Evolutionary conservation across 768 basidiomycete genomes (phyloP).

Genomic region (Hypsizygus marmoreus): DNA sequence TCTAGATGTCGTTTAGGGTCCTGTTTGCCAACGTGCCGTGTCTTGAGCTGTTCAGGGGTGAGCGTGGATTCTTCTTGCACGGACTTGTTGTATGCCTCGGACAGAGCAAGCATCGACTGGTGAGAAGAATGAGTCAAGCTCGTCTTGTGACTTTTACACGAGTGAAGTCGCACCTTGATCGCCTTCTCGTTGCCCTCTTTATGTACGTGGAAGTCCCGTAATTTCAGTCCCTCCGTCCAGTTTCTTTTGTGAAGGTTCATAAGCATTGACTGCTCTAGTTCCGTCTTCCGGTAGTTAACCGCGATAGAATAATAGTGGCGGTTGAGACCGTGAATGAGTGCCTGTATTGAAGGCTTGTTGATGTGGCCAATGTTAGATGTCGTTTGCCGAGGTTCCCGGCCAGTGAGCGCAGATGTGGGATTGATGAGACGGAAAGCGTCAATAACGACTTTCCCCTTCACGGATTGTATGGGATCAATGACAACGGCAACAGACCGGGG

Average conservation of each 20-base stretch:
- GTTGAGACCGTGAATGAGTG: constrained; percentile 96
- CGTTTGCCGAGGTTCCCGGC: constrained; percentile 94
- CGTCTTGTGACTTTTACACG: constrained; percentile 4
- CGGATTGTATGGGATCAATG: constrained; percentile 98
- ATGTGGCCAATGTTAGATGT: constrained; percentile 99
- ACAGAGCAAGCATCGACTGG: constrained; percentile 90
- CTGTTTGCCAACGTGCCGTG: constrained; percentile 95
- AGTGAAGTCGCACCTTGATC: constrained; percentile 73
- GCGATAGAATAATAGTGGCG: constrained; percentile 98
- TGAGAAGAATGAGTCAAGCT: constrained; percentile 17
- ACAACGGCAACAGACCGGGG: constrained; percentile 95
- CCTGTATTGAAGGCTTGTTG: constrained; percentile 99
- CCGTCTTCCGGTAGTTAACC: constrained; percentile 98
- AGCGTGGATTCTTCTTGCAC: constrained; percentile 98
- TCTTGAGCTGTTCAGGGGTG: constrained; percentile 91
- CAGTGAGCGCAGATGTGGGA: constrained; percentile 85
- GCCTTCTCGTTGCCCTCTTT: constrained; percentile 89
- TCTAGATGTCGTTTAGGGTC: constrained; percentile 98
- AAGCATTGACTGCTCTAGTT: constrained; percentile 96
- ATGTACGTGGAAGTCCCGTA: constrained; percentile 88
- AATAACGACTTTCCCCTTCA: constrained; percentile 98
- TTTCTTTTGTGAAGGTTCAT: constrained; percentile 99
- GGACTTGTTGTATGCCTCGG: constrained; percentile 95
- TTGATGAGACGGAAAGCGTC: constrained; percentile 98
- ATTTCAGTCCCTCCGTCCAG: constrained; percentile 96